Base-by-base conservation (phyloP, 768 basidiomycete genomes). In the Leccinum imitatum region DNA sequence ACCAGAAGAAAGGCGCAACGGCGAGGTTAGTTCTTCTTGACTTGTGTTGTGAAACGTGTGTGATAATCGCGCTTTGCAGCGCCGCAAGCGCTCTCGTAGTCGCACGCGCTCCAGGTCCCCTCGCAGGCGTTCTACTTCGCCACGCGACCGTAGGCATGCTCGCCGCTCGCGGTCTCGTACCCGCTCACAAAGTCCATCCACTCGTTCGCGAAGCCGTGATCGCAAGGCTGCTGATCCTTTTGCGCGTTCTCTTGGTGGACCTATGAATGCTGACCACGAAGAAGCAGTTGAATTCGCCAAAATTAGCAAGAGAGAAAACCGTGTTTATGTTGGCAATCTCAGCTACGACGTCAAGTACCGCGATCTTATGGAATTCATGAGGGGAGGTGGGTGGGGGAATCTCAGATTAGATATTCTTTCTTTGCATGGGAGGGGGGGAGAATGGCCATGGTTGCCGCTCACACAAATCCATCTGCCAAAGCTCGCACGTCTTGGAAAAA, bases 301-400 rank as follows among this genome's bases (percentile, higher is more conserved):
- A 76, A 84, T 89, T 72, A 94, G 91, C 89, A 93, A 95, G 84
- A 86, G 93, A 79, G 97, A 98, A 83, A 94, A 98, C 76, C 84
- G 96, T 68, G 94, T 98, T 70, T 99, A 99, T 71, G 93, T 98
- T 75, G 96, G 97, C 72, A 99, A 99, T 76, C 86, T 99, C 78
- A 93, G 92, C 74, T 99, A 98, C 82, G 93, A 96, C 76, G 93
- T 95, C 87, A 95, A 90, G 79, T 98, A 96, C 80, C 86, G 94
- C 78, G 97, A 98, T 81, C 83, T 99, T 77, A 94, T 95, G 86
- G 94, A 98, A 87, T 98, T 97, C 75, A 96, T 97, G 94, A 85
- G 92, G 89, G 92, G 93, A 94, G 95, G 95, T 97, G 92, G 90
- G 95, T 95, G 79, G 86, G 85, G 86, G 87, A 84, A 85, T 86